Base-by-base conservation (phyloP, 352 stramenopile genomes). In the Pythium volutum region DNA sequence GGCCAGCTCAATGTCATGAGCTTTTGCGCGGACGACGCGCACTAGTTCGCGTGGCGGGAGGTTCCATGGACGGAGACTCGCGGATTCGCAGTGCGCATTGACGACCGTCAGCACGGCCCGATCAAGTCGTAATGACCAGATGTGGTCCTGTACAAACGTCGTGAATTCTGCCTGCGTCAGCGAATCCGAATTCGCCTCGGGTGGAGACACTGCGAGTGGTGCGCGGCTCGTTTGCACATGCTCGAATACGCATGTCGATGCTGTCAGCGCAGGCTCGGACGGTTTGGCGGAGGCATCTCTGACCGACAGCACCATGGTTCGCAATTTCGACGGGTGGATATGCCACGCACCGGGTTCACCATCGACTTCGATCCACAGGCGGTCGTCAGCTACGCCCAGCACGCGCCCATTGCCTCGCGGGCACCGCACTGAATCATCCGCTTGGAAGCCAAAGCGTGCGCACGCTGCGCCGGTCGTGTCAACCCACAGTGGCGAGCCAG, bases 351-450 rank as follows among this genome's bases (percentile, higher is more conserved):
- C 86, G 15, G 71, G 22, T 20, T 96, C 83, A 1, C 71, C 84
- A 22, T 96, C 89, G 0, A 95, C 75, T 56, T 93, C 72, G 9
- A 96, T 71, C 89, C 89, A 97, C 9, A 95, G 53, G 6, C 80
- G 72, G 14, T 69, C 64, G 29, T 77, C 70, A 2, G 79, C 77
- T 8, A 88, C 72, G 0, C 89, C 89, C 3, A 93, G 41, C 0
- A 96, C 73, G 9, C 69, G 68, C 2, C 83, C 89, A 57, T 85
- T 83, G 0, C 89, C 89, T n/a, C 89, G 75, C 56, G 77, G 65
- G 2, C 83, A 95, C 2, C 81, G 74, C 31, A 97, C 87, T 33
- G 71, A 71, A 15, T 94, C 85, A 1, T 79, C 62, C 0, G 69
- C 59, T 38, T 74, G 63, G 54, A 93, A 89, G 0, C 79, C 85